Conservation (phyloP, 2,329 filamentous ascomycete genomes). For the Apiospora pterosperma region DNA sequence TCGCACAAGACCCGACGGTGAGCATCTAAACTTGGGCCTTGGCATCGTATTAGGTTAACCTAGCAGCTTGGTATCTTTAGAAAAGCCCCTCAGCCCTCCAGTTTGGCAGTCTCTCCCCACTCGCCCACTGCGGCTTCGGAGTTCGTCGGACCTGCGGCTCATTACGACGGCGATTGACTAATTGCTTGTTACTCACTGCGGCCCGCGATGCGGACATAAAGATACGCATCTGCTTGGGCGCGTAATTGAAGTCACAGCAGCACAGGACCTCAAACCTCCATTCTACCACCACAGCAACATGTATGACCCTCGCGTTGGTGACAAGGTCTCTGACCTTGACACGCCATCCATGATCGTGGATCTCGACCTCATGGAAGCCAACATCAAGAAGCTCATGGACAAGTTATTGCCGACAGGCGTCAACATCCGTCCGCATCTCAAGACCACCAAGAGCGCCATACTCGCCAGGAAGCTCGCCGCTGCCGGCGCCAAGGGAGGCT, state of each 20-base stretch:
- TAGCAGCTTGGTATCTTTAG: neutral
- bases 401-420: conserved; percentile 42
- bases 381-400: conserved; percentile 44
- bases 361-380: conserved; percentile 47
- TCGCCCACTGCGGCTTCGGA: neutral
- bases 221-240: neutral
- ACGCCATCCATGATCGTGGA: conserved; percentile 56
- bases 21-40: too few relatives aligned
- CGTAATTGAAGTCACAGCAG: neutral
- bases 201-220: neutral
- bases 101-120: too few relatives aligned
- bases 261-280: neutral
- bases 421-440: conserved; percentile 47
- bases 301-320: conserved; percentile 40
- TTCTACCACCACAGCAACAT: conserved; percentile 11
- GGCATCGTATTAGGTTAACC: too few relatives aligned
- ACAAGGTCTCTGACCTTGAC: conserved; percentile 41
- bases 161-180: neutral
- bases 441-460: conserved; percentile 47
- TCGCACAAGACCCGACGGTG: neutral
- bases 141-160: neutral
- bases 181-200: neutral
- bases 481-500: conserved; percentile 47
- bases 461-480: conserved; percentile 40
- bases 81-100: too few relatives aligned